Percentiles rank a stretch among this genome's conserved stretches.
These are phyloP conservation scores for Globisporangium spinosum DNA, from an alignment of 352 stramenopile species.

Conservation along the genomic window DNA sequence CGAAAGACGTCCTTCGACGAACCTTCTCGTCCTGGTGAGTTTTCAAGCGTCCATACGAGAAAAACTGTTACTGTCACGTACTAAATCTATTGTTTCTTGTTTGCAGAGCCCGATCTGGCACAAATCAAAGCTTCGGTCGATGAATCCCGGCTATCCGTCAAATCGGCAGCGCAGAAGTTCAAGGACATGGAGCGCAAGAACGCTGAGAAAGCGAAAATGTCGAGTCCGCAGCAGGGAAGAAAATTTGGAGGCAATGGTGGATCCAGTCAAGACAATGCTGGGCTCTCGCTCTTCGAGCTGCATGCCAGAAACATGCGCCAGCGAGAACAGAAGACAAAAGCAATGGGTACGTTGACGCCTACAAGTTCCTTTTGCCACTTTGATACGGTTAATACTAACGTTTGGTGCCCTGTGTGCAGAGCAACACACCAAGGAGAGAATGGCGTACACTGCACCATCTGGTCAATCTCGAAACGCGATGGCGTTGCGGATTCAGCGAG, in stretches of 20 bases:
- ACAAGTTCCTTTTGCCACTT: too few relatives aligned
- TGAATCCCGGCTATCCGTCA: constrained; percentile 40
- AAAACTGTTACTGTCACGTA: neutral
- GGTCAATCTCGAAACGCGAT: constrained; percentile 36
- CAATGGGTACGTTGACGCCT: constrained; percentile 6
- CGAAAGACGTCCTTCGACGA: constrained; percentile 38
- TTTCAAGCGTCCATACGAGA: neutral
- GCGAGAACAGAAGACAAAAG: constrained; percentile 17
- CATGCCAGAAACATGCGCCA: constrained; percentile 19
- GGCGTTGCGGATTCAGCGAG: constrained; percentile 42
- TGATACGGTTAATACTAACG: neutral
- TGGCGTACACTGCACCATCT: constrained; percentile 11
- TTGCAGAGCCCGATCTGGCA: constrained; percentile 45
- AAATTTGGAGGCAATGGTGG: constrained; percentile 1
- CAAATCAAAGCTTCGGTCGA: constrained; percentile 61
- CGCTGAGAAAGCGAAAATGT: constrained; percentile 9
- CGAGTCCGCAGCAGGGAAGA: neutral
- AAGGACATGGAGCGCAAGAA: constrained; percentile 61
- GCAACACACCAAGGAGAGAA: constrained; percentile 19
- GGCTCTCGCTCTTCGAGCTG: constrained; percentile 18
- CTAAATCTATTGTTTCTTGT: neutral
- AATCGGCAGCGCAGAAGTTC: constrained; percentile 57
- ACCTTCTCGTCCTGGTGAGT: constrained; percentile 7
- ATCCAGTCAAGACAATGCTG: constrained; percentile 8
- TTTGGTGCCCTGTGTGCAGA: neutral